Evolutionary conservation across 1,139 yeast genomes (phyloP).

Genomic region (Taphrina deformans): DNA sequence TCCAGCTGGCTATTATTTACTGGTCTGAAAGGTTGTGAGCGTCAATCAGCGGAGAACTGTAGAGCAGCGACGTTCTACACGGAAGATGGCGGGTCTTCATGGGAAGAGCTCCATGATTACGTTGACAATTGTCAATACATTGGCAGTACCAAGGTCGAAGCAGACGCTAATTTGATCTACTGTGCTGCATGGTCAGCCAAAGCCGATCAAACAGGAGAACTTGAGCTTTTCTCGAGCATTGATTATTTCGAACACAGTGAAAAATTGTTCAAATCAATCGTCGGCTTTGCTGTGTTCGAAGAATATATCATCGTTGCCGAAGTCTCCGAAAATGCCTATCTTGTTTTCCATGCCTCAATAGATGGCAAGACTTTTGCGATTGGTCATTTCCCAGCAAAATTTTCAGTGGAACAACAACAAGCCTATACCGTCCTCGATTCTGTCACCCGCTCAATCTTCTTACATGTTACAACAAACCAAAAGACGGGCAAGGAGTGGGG

Average conservation of each 20-base stretch:
- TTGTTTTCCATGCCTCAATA: conserved; percentile 71
- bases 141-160: conserved; percentile 50
- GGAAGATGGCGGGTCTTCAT: conserved; percentile 68
- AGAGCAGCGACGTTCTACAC: conserved; percentile 56
- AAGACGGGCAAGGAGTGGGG: conserved; percentile 65
- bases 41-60: conserved; percentile 52
- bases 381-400: conserved; percentile 74
- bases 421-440: conserved; percentile 86
- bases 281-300: conserved; percentile 67
- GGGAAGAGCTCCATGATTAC: conserved; percentile 55
- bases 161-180: conserved; percentile 56
- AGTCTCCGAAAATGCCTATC: conserved; percentile 43
- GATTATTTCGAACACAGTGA: conserved; percentile 55
- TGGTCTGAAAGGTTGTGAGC: conserved; percentile 62
- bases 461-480: conserved; percentile 74
- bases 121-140: conserved; percentile 63
- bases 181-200: conserved; percentile 54
- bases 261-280: conserved; percentile 53
- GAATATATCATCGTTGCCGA: conserved; percentile 72
- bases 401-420: conserved; percentile 62
- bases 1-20: conserved; percentile 66
- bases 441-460: conserved; percentile 67
- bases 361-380: conserved; percentile 81
- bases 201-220: conserved; percentile 30
- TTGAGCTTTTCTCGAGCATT: conserved; percentile 53